Evolutionary conservation across 2,329 filamentous ascomycete genomes (phyloP).

Genomic region (Didymella lethalis): DNA sequence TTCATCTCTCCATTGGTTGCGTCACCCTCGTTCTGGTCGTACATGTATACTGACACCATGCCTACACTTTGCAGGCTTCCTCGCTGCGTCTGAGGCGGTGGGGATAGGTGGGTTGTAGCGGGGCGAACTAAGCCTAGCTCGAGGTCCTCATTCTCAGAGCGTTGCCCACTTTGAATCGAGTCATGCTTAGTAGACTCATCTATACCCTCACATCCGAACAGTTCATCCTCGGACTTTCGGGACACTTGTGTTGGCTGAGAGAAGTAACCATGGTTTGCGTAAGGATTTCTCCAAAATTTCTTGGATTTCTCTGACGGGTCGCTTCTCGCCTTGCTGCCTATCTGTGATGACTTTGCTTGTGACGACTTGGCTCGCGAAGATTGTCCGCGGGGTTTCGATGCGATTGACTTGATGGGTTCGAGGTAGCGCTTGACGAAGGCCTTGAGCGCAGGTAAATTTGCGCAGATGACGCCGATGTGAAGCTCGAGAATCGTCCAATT

Average conservation of each 20-base stretch:
- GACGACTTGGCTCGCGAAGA: neutral
- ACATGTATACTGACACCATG: constrained; percentile 1
- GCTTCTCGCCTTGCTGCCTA: neutral
- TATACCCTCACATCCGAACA: neutral
- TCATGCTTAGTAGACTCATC: neutral
- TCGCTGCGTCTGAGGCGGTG: neutral
- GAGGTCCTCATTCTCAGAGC: neutral
- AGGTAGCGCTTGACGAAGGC: constrained; percentile 21
- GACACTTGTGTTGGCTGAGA: neutral
- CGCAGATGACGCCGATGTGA: constrained; percentile 30
- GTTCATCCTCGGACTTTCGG: neutral
- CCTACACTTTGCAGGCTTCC: neutral
- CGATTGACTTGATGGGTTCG: neutral
- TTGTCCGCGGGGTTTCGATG: constrained; percentile 1
- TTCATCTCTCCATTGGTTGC: neutral
- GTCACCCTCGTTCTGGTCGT: neutral
- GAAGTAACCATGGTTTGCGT: neutral
- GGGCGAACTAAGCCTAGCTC: neutral
- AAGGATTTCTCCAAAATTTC: neutral
- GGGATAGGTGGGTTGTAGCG: neutral
- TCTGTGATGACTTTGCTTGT: neutral
- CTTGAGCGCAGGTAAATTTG: constrained; percentile 29
- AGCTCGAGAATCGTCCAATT: constrained; percentile 27
- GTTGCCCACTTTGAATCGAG: neutral
- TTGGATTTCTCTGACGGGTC: constrained; percentile 1